A percentile compares a stretch with the other conserved stretches of the same genome.
phyloP scores from a whole-genome alignment of 768 basidiomycete genomes.

The Exsudoporus frostii region DNA sequence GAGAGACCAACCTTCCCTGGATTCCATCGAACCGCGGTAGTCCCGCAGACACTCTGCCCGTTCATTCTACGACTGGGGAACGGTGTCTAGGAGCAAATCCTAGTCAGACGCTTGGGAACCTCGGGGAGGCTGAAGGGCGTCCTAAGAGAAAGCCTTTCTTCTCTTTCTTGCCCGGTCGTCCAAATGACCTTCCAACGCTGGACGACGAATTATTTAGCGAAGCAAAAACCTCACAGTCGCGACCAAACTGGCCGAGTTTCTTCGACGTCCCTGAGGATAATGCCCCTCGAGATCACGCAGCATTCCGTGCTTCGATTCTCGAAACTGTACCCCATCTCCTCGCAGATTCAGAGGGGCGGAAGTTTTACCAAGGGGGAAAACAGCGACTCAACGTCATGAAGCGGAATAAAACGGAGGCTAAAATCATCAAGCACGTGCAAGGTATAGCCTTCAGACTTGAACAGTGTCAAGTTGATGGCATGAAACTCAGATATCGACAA shows the following conservation, averaged over 20 bases:
- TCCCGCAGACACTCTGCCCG: neutral
- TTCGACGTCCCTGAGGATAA: conserved; percentile 21
- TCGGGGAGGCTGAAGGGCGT: conserved; percentile 5
- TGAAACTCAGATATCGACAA: conserved; percentile 39
- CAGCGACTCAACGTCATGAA: conserved; percentile 30
- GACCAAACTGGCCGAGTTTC: conserved; percentile 22
- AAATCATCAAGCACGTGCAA: conserved; percentile 45
- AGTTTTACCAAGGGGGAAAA: conserved; percentile 31
- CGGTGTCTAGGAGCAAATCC: neutral
- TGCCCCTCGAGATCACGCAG: conserved; percentile 15
- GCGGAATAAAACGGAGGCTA: conserved; percentile 33
- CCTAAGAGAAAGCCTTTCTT: conserved; percentile 10
- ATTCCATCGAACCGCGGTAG: neutral
- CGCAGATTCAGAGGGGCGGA: conserved; percentile 19
- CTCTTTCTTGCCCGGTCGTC: conserved; percentile 14
- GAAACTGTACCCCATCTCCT: neutral
- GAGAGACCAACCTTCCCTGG: neutral
- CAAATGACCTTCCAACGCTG: conserved; percentile 12
- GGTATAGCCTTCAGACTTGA: conserved; percentile 28
- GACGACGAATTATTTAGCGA: conserved; percentile 25
- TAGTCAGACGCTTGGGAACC: conserved; percentile 1
- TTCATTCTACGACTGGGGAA: neutral
- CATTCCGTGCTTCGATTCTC: conserved; percentile 2
- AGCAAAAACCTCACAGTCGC: conserved; percentile 24
- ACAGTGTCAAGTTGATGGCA: neutral